Evolutionary conservation across 2,329 filamentous ascomycete genomes (phyloP), one percentile per base, ranked within the genome.

Genomic region (Exophiala xenobiotica): DNA sequence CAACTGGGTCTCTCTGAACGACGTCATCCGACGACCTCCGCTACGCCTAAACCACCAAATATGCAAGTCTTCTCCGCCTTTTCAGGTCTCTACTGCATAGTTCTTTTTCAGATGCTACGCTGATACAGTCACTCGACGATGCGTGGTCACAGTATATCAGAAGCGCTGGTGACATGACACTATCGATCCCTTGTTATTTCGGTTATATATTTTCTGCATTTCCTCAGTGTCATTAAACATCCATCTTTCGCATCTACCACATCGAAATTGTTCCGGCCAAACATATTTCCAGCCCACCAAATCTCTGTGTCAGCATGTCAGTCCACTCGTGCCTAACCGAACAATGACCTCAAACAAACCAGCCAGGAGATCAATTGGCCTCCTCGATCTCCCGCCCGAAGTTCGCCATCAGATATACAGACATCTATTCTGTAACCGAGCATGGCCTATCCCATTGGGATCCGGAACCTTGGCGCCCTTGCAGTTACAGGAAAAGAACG

Each of bases 381-480:
- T 56, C 9, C 33, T 47, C 16, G 49, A 53, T 27, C 54, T 59
- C 16, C 53, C 56, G 5, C 16, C 41, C 3, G 53, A 56, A 31
- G 50, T 59, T n/a, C 49, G 56, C 11, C 47, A 54, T 37, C 16
- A 55, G 16, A 56, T 56, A 20, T 59, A 56, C 35, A 27, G 18
- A 20, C 33, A 56, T 18, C 35, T 56, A 6, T 56, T 59, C 47
- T 59, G 47, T 35, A 42, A 49, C 37, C 44, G 43, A 33, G 31
- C 53, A 12, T 39, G 12, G 14, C 53, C 53, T 11, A 51, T 55
- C 23, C 37, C 40, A 3, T n/a, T 55, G 18, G 49, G 48, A 18
- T 14, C 48, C 40, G 33, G 44, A 35, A 20, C 20, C 33, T 26
- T 46, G 27, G 38, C 19, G 19, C 38, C 26, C 26, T 27, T 33